phyloP scores from a whole-genome alignment of 1,284 basidiomycete genomes.

The Laetiporus sulphureus region DNA sequence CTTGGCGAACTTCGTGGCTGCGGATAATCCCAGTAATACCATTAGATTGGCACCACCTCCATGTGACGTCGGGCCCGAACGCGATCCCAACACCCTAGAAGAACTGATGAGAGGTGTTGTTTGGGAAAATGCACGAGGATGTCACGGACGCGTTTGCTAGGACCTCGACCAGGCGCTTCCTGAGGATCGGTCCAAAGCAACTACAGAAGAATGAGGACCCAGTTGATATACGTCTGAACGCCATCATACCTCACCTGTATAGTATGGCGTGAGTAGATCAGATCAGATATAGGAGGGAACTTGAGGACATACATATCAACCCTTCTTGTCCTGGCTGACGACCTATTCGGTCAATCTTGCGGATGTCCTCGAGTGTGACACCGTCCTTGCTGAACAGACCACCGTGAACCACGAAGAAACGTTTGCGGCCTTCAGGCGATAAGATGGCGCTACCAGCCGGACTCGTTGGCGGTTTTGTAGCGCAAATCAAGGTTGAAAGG shows the following conservation, averaged over 20 bases:
- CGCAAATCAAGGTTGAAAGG: conserved; percentile 79
- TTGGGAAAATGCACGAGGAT: background rate
- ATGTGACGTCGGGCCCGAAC: conserved; percentile 93
- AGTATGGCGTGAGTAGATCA: background rate
- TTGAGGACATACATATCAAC: conserved; percentile 75
- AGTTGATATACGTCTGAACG: background rate
- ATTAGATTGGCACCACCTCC: conserved; percentile 85
- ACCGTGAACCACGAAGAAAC: conserved; percentile 95
- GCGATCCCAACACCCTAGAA: conserved; percentile 86
- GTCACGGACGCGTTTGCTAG: conserved; percentile 80
- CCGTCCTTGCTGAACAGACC: conserved; percentile 94
- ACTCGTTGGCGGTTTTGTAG: conserved; percentile 54
- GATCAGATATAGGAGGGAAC: conserved; percentile 3
- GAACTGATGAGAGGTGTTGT: too few relatives aligned
- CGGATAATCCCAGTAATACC: conserved; percentile 87
- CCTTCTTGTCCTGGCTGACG: conserved; percentile 93
- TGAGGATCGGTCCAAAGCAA: conserved; percentile 96
- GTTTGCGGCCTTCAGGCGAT: conserved; percentile 77
- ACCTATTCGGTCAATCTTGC: conserved; percentile 82
- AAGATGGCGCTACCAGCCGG: conserved; percentile 54
- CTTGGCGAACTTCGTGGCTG: conserved; percentile 96
- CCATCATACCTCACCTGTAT: conserved; percentile 48
- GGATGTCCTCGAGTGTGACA: conserved; percentile 89
- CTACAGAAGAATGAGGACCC: conserved; percentile 23
- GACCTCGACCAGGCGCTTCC: conserved; percentile 83